Percentiles rank a stretch among this genome's conserved stretches.
These are phyloP conservation scores for Eucalyptus melliodora DNA, from an alignment of 345 rosid species.

Conservation along the genomic window DNA sequence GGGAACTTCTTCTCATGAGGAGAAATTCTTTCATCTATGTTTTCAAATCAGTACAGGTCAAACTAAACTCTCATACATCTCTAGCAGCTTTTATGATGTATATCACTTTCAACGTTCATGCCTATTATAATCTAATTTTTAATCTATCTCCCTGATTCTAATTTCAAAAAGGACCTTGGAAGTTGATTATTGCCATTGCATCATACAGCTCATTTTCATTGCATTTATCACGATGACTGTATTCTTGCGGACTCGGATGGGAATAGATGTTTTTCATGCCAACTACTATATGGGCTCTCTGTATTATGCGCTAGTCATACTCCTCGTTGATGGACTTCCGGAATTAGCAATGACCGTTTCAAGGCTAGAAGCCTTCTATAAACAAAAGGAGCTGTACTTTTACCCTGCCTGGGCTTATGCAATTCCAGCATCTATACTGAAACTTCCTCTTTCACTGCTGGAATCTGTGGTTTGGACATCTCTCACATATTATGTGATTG, in stretches of 20 bases:
- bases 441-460: conserved; percentile 38
- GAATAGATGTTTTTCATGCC: conserved; percentile 30
- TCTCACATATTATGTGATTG: conserved; percentile 68
- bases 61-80: not conserved
- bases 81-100: not conserved
- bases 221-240: conserved; percentile 50
- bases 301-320: conserved; percentile 26
- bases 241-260: conserved; percentile 29
- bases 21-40: conserved; percentile 47
- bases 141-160: not conserved
- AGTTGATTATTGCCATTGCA: not conserved
- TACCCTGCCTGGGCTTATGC: conserved; percentile 72
- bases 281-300: conserved; percentile 38
- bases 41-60: conserved; percentile 44
- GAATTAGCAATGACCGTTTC: conserved; percentile 34
- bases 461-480: conserved; percentile 48
- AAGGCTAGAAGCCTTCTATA: conserved; percentile 45
- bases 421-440: conserved; percentile 36
- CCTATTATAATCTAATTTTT: no score
- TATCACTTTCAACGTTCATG: not conserved
- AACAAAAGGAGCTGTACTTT: conserved; percentile 41
- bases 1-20: conserved; percentile 53
- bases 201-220: conserved; percentile 29
- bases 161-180: not conserved
- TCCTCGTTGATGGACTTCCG: conserved; percentile 35